Percentiles rank a stretch among this genome's conserved stretches.
phyloP scores from a whole-genome alignment of 345 rosid genomes.

The Lumnitzera littorea region DNA sequence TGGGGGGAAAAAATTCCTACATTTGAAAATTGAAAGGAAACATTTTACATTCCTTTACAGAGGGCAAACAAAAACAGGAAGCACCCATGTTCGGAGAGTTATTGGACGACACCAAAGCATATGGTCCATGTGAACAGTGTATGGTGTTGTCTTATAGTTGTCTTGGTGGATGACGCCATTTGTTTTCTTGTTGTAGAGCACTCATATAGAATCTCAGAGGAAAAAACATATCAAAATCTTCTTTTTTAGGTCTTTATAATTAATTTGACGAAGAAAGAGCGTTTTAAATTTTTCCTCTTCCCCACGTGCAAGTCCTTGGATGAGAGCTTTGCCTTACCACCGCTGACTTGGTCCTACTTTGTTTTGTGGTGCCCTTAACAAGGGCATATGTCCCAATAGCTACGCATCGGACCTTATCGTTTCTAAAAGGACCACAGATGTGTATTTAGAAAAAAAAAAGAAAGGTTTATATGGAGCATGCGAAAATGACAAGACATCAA shows the following conservation, averaged over 20 bases:
- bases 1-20: too few species aligned
- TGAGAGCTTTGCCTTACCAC: background rate
- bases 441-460: background rate
- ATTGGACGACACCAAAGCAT: too few species aligned
- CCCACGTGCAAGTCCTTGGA: constrained; percentile 1
- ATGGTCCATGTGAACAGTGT: too few species aligned
- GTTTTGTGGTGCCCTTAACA: background rate
- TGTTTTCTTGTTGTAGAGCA: background rate
- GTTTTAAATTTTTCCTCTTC: background rate
- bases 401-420: background rate
- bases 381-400: too few species aligned
- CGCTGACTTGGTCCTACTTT: background rate
- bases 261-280: background rate
- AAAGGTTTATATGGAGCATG: background rate
- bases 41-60: too few species aligned
- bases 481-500: background rate
- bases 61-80: too few species aligned
- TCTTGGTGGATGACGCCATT: background rate
- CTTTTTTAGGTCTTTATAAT: too few species aligned
- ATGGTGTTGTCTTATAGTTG: too few species aligned
- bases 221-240: too few species aligned
- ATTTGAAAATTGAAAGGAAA: too few species aligned
- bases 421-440: background rate
- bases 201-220: background rate
- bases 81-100: too few species aligned